These are phyloP conservation scores for Microbotryum saponariae DNA, from an alignment of 1,284 basidiomycete genomes.

Conservation along the genomic window DNA sequence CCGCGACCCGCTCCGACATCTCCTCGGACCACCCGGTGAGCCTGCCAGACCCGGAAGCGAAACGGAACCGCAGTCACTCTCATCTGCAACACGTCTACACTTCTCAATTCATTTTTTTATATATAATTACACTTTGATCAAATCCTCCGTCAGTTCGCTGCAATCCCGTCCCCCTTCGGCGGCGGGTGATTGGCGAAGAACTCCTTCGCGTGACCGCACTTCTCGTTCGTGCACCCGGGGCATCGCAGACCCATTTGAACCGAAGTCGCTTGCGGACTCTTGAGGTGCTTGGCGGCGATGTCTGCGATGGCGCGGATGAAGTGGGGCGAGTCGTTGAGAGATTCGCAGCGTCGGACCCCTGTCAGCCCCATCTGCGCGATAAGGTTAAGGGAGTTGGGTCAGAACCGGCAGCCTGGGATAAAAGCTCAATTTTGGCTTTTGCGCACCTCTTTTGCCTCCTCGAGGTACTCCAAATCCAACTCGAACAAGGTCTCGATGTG, in stretches of 20 bases:
- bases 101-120: no score
- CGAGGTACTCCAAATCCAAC: slow-evolving; percentile 85
- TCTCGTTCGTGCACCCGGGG: slow-evolving; percentile 83
- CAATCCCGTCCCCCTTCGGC: no score
- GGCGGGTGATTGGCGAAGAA: slow-evolving; percentile 54
- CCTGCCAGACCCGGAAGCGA: no score
- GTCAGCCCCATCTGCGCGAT: slow-evolving; percentile 71
- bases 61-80: no score
- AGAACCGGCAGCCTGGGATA: not conserved
- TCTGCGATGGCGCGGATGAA: slow-evolving; percentile 96
- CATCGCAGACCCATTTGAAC: slow-evolving; percentile 82
- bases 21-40: no score
- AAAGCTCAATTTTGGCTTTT: not conserved
- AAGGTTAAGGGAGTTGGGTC: not conserved
- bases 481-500: slow-evolving; percentile 99
- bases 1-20: no score
- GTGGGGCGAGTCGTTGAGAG: slow-evolving; percentile 95
- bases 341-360: slow-evolving; percentile 73
- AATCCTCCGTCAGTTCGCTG: no score
- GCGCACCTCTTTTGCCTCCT: slow-evolving; percentile 80
- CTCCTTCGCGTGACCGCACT: slow-evolving; percentile 75
- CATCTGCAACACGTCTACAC: no score
- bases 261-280: slow-evolving; percentile 49
- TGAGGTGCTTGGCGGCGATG: slow-evolving; percentile 74
- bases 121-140: no score